Percentiles rank a stretch among this genome's conserved stretches.
phyloP scores from a whole-genome alignment of 176 grass and related monocot genomes.

The Avena atlantica region DNA sequence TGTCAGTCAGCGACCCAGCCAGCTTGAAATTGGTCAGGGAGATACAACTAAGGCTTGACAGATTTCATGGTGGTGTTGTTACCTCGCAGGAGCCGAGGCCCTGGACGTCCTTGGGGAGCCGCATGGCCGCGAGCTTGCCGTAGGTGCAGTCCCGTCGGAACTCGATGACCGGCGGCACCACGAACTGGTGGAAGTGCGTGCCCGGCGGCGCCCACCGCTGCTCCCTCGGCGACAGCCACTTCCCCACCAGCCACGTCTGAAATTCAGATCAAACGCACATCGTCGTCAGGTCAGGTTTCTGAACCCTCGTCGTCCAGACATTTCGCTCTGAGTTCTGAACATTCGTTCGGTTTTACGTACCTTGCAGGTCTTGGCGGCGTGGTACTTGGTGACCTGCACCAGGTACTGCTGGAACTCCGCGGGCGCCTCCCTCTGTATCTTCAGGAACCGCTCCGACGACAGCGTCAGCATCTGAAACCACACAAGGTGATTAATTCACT shows the following conservation, averaged over 20 bases:
- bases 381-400: constrained; percentile 90
- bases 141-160: constrained; percentile 93
- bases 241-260: constrained; percentile 92
- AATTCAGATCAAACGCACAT: neutral
- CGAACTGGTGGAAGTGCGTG: constrained; percentile 99
- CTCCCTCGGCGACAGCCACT: constrained; percentile 84
- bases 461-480: constrained; percentile 77
- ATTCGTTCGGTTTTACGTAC: neutral
- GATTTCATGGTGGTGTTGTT: too few species aligned
- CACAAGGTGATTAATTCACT: too few species aligned
- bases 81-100: constrained; percentile 83
- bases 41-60: too few species aligned
- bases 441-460: constrained; percentile 76
- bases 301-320: neutral
- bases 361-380: constrained; percentile 82
- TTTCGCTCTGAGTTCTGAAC: neutral
- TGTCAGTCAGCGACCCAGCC: neutral
- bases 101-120: constrained; percentile 88
- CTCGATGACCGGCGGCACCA: constrained; percentile 84
- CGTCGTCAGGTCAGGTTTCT: neutral
- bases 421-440: constrained; percentile 81
- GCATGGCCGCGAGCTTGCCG: constrained; percentile 87
- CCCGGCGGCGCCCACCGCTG: constrained; percentile 81
- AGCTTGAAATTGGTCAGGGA: too few species aligned
- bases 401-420: constrained; percentile 73